Conservation (phyloP, 2,329 filamentous ascomycete species). For the Paracoccidioides lutzii region DNA sequence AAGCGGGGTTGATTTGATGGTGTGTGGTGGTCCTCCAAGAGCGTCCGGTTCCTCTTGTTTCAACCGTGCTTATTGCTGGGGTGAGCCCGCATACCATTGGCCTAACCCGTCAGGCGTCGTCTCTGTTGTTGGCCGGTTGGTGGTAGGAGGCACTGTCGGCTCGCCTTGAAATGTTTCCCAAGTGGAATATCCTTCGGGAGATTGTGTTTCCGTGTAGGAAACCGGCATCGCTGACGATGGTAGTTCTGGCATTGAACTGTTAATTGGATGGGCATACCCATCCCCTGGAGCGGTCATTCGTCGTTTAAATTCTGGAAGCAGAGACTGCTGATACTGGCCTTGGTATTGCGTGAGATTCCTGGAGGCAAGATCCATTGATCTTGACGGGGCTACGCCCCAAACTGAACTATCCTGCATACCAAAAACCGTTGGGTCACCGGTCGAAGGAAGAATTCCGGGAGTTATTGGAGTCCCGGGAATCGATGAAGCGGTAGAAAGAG, state of each 20-base stretch:
- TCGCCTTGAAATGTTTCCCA: background rate
- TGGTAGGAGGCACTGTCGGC: background rate
- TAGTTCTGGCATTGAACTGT: background rate
- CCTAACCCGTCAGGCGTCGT: background rate
- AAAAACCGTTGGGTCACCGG: slow-evolving; percentile 20
- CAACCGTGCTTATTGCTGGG: background rate
- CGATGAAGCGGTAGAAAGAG: slow-evolving; percentile 18
- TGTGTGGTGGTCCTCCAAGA: background rate
- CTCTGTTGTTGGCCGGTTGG: background rate
- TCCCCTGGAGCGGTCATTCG: slow-evolving; percentile 27
- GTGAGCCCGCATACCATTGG: background rate
- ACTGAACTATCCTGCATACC: slow-evolving; percentile 19
- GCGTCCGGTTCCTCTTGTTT: background rate
- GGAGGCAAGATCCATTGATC: slow-evolving; percentile 23
- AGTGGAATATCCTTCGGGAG: background rate
- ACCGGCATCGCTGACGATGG: background rate
- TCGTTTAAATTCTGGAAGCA: slow-evolving; percentile 23
- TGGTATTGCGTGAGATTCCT: slow-evolving; percentile 19
- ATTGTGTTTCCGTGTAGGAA: background rate
- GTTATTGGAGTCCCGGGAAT: slow-evolving; percentile 21
- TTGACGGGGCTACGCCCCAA: slow-evolving; percentile 22
- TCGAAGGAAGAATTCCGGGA: slow-evolving; percentile 19
- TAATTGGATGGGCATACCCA: slow-evolving; percentile 2
- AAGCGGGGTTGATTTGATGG: background rate
- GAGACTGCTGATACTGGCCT: slow-evolving; percentile 18